A percentile compares a stretch with the other conserved stretches of the same genome.
Conservation (phyloP, 257 asterid species). For the Solanum rostratum region DNA sequence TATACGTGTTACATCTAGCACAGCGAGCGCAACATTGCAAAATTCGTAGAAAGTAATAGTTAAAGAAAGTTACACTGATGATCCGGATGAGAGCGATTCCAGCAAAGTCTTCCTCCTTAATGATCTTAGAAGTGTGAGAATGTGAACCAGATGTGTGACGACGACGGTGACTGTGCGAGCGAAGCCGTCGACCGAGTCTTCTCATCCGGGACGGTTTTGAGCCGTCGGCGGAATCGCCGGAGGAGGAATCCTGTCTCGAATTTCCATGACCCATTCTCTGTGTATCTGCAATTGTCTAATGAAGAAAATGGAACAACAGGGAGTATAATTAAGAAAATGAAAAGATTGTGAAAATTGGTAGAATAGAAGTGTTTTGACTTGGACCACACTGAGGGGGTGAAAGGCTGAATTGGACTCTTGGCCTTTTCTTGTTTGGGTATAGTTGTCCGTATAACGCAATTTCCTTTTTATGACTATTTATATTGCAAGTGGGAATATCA, state of each 20-base stretch:
- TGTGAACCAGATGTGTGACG: constrained; percentile 21
- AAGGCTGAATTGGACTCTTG: not conserved
- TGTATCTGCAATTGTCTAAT: not conserved
- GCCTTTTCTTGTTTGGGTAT: not conserved
- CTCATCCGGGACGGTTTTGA: constrained; percentile 34
- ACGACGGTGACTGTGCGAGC: constrained; percentile 37
- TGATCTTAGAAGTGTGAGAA: constrained; percentile 22
- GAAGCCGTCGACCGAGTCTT: constrained; percentile 50
- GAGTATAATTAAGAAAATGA: not conserved
- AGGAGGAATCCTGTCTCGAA: constrained; percentile 26
- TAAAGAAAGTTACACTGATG: constrained; percentile 29
- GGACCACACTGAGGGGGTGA: not conserved
- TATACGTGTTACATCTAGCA: not conserved
- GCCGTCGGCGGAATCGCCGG: constrained; percentile 37
- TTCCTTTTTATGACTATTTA: not conserved
- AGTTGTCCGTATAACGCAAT: not conserved
- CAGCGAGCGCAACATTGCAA: not conserved
- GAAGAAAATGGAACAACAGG: not conserved
- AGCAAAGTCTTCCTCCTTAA: constrained; percentile 63
- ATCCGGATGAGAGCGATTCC: constrained; percentile 80
- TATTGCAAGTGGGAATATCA: not conserved
- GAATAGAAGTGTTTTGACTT: not conserved
- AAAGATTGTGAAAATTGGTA: not conserved
- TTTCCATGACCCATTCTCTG: constrained; percentile 55
- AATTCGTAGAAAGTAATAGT: not conserved